Evolutionary conservation across 2,329 filamentous ascomycete species (phyloP).

Genomic region (Xylariaceae sp.): DNA sequence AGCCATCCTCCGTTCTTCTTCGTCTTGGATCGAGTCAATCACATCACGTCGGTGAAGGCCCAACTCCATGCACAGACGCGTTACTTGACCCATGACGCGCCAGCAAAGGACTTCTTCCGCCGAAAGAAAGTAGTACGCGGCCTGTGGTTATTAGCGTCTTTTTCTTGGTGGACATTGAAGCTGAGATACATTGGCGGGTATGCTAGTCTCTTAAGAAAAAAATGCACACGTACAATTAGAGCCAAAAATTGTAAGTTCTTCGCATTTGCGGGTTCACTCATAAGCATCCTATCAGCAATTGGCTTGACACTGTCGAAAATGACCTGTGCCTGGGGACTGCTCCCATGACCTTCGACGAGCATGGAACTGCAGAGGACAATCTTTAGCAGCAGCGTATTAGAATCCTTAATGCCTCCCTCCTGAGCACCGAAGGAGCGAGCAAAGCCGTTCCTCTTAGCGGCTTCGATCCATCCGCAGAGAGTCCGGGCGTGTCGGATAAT

Average conservation of each 20-base stretch:
- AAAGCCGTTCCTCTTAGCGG: slow-evolving; percentile 34
- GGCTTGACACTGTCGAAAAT: slow-evolving; percentile 75
- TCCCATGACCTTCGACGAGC: slow-evolving; percentile 72
- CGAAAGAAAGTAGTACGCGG: slow-evolving; percentile 74
- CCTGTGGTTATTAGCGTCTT: slow-evolving; percentile 31
- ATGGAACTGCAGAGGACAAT: slow-evolving; percentile 77
- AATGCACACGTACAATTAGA: slow-evolving; percentile 32
- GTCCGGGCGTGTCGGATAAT: slow-evolving; percentile 66
- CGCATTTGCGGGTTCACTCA: slow-evolving; percentile 49
- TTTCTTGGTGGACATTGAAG: no score
- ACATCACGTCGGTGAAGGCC: slow-evolving; percentile 79
- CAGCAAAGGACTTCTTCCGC: slow-evolving; percentile 85
- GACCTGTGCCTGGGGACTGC: slow-evolving; percentile 67
- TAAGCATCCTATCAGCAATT: slow-evolving; percentile 62
- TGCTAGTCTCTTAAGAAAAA: no score
- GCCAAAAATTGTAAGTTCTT: slow-evolving; percentile 48
- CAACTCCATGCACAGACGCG: slow-evolving; percentile 73
- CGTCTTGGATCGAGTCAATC: slow-evolving; percentile 63
- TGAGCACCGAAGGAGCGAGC: slow-evolving; percentile 29
- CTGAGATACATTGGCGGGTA: no score
- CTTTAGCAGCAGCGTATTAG: slow-evolving; percentile 68
- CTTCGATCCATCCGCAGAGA: slow-evolving; percentile 69
- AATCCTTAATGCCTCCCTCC: slow-evolving; percentile 41
- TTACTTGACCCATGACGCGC: slow-evolving; percentile 79
- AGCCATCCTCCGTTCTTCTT: slow-evolving; percentile 63